A percentile compares a stretch with the other conserved stretches of the same genome.
These are phyloP conservation scores for Magnusiomyces sp. DNA, from an alignment of 1,139 yeast species.

Conservation along the genomic window DNA sequence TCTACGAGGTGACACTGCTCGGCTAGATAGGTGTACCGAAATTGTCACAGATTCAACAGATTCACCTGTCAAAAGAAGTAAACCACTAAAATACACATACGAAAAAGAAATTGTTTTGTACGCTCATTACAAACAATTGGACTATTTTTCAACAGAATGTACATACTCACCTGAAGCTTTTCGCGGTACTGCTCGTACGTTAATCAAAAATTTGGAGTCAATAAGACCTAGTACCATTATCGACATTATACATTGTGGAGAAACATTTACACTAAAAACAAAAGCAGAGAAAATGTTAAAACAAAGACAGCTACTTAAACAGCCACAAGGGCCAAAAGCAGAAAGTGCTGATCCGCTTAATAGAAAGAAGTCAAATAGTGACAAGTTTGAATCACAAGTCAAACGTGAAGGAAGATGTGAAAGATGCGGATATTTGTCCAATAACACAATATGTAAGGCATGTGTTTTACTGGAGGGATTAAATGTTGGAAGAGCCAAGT, in stretches of 20 bases:
- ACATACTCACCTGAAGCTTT: constrained; percentile 98
- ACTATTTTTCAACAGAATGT: constrained; percentile 95
- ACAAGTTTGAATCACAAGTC: constrained; percentile 13
- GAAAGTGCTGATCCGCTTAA: neutral
- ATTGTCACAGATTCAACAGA: constrained; percentile 70
- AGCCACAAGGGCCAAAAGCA: neutral
- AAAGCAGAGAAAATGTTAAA: neutral
- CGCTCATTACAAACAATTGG: constrained; percentile 92
- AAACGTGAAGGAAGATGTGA: constrained; percentile 44
- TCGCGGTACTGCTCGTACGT: constrained; percentile 91
- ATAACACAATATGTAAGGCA: constrained; percentile 86
- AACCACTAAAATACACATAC: constrained; percentile 92
- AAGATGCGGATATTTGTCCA: constrained; percentile 85
- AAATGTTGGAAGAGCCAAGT: constrained; percentile 53
- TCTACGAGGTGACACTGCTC: constrained; percentile 89
- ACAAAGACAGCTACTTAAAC: neutral
- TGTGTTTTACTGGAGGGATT: constrained; percentile 82
- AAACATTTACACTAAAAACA: constrained; percentile 52
- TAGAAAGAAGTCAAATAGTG: neutral
- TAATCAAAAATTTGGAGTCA: constrained; percentile 82
- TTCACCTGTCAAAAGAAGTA: constrained; percentile 60
- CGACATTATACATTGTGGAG: constrained; percentile 93
- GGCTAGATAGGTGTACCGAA: constrained; percentile 83
- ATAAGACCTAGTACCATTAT: constrained; percentile 88
- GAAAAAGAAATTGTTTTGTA: constrained; percentile 96